phyloP scores from a whole-genome alignment of 306 rosid genomes.

The Parietaria judaica region DNA sequence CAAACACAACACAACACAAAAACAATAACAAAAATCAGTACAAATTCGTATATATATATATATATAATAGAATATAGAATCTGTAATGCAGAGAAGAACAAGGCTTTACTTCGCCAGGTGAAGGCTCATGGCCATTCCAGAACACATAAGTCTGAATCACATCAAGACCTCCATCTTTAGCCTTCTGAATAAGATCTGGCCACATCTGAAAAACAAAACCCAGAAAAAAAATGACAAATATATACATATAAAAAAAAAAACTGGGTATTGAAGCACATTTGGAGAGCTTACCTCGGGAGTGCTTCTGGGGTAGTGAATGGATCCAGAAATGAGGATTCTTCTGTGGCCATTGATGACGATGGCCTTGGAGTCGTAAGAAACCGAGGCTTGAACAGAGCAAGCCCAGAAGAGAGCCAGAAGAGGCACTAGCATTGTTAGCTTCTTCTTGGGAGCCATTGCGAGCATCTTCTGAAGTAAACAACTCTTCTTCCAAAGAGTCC shows the following conservation, averaged over 20 bases:
- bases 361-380: constrained; percentile 74
- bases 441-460: constrained; percentile 40
- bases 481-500: constrained; percentile 2
- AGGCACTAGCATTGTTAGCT: constrained; percentile 44
- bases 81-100: background rate
- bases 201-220: constrained; percentile 54
- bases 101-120: constrained; percentile 67
- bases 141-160: constrained; percentile 93
- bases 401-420: constrained; percentile 29
- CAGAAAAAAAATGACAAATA: background rate
- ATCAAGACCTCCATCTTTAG: constrained; percentile 96
- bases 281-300: constrained; percentile 67
- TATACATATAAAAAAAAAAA: constrained; percentile 7
- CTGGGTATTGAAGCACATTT: constrained; percentile 35
- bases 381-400: constrained; percentile 55
- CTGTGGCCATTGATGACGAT: constrained; percentile 85
- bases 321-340: constrained; percentile 85
- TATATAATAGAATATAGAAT: background rate
- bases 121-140: constrained; percentile 99
- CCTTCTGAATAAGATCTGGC: constrained; percentile 99
- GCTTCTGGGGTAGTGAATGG: constrained; percentile 98
- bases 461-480: constrained; percentile 3
- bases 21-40: background rate
- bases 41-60: constrained; percentile 3
- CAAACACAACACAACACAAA: constrained; percentile 11